A percentile compares a stretch with the other conserved stretches of the same genome.
Conservation (phyloP, 163 green algal species). For the Prototheca stagnorum region DNA sequence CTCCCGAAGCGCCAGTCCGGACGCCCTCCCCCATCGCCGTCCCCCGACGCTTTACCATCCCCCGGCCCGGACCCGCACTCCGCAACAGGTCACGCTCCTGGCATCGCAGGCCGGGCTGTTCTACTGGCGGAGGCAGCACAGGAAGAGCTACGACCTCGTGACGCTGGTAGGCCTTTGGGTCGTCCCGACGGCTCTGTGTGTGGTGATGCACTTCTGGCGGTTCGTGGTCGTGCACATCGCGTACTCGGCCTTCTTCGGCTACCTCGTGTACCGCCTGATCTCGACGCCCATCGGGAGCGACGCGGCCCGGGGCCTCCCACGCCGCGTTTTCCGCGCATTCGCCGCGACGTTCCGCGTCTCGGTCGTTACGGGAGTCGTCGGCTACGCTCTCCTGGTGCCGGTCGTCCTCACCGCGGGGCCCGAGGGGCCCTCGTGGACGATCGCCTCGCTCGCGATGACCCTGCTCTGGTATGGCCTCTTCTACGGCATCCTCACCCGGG, state of each 20-base stretch:
- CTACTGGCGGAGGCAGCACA: constrained; percentile 56
- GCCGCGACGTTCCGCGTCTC: constrained; percentile 35
- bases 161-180: constrained; percentile 76
- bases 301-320: constrained; percentile 36
- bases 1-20: no score
- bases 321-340: constrained; percentile 67
- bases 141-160: constrained; percentile 62
- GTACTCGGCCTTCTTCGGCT: constrained; percentile 38
- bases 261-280: constrained; percentile 41
- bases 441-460: constrained; percentile 9
- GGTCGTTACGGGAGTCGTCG: constrained; percentile 35
- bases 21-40: no score
- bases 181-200: constrained; percentile 48
- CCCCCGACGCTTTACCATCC: no score
- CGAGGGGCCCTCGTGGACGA: constrained; percentile 25
- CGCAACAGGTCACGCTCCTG: neutral
- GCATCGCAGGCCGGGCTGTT: constrained; percentile 44
- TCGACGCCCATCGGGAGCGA: no score
- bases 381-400: constrained; percentile 53
- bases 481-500: constrained; percentile 71
- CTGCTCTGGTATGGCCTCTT: constrained; percentile 43
- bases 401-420: constrained; percentile 40
- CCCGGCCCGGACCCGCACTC: no score
- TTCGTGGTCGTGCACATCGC: constrained; percentile 40
- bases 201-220: constrained; percentile 39